Evolutionary conservation across 1,284 basidiomycete species (phyloP).

Genomic region (Pseudozyma pruni): DNA sequence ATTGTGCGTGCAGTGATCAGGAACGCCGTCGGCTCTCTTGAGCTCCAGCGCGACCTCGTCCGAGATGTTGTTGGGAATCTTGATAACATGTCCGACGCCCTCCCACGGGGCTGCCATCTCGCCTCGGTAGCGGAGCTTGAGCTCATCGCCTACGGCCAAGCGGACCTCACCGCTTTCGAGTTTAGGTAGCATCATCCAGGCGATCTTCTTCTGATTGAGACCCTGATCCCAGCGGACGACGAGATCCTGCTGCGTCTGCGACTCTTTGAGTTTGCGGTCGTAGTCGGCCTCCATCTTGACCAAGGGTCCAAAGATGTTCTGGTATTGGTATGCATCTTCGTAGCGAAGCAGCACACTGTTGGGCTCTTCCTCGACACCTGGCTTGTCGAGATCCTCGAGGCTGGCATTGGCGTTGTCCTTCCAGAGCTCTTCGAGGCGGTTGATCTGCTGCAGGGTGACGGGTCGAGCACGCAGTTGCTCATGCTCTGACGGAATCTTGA

Average conservation of each 20-base stretch:
- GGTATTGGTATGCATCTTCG: conserved; percentile 99
- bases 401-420: conserved; percentile 94
- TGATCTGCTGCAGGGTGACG: conserved; percentile 95
- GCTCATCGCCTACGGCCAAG: conserved; percentile 94
- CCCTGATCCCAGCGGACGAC: conserved; percentile 96
- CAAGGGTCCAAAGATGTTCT: conserved; percentile 97
- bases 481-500: conserved; percentile 93
- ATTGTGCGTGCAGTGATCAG: conserved; percentile 90
- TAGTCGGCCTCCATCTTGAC: conserved; percentile 99
- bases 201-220: conserved; percentile 95
- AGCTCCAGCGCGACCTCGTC: conserved; percentile 97
- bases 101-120: conserved; percentile 85
- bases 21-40: conserved; percentile 89
- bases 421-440: conserved; percentile 97
- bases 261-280: conserved; percentile 96
- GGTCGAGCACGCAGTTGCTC: conserved; percentile 94
- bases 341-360: conserved; percentile 86
- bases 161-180: conserved; percentile 97
- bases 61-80: conserved; percentile 98
- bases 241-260: conserved; percentile 96
- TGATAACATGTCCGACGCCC: conserved; percentile 96
- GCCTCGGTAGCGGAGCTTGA: conserved; percentile 88
- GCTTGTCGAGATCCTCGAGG: conserved; percentile 94
- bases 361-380: conserved; percentile 77
- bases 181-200: conserved; percentile 95